Base-by-base conservation (phyloP, 1,139 yeast species). In the Starmera stellimalicola region DNA sequence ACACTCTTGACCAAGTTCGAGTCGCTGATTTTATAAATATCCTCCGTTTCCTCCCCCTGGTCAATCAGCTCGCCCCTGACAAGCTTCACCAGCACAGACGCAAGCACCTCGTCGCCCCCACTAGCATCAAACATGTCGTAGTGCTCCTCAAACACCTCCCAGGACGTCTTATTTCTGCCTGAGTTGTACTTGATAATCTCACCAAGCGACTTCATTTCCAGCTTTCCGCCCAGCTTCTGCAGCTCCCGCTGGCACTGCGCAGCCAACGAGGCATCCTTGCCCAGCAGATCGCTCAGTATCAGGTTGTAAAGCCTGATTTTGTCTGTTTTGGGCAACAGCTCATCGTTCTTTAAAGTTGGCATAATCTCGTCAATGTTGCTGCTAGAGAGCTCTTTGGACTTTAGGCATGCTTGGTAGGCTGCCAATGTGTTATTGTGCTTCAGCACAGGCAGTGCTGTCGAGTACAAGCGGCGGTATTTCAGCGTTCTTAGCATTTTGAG, bases 31-130 rank as follows among this genome's bases (percentile, higher is more conserved):
- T 26, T 23, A 32, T 36, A 48, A 1, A 32, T 26, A 9, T 34
- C 40, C 5, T 44, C 51, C 7, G 6, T n/a, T 11, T 29, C 32
- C 19, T 42, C 43, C 6, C 38, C 37, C 14, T 33, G 37, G n/a
- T 47, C 51, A 30, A 42, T 40, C 11, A 42, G 31, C 29, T 48
- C 53, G n/a, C 53, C 53, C 25, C 43, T 28, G 3, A 48, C 31
- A 14, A 48, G 36, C 33, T 48, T 48, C n/a, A 41, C 29, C 30
- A 47, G 26, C 2, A 47, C 37, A 10, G 33, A 28, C 4, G 7
- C 3, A 19, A 22, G 12, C 43, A 17, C 4, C 46, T 19, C 29
- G 16, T 29, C 17, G 18, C 6, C 18, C 7, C 6, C 16, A 7
- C 10, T 7, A 11, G 7, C 19, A 29, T 10, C 15, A 9, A 26